These are phyloP conservation scores for Cinchona pubescens DNA, from an alignment of 257 asterid species.

Conservation along the genomic window DNA sequence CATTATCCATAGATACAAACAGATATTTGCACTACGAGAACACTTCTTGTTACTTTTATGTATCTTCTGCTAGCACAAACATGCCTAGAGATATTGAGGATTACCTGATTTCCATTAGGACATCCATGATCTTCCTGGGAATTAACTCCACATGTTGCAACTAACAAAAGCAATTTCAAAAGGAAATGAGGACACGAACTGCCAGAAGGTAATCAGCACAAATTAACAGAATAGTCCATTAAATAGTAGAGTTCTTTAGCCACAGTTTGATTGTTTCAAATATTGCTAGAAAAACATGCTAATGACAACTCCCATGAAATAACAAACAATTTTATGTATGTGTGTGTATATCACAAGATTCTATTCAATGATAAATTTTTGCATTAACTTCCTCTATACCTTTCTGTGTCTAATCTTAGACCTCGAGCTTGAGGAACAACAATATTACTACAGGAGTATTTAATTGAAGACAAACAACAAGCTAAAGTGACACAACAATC, in stretches of 20 bases:
- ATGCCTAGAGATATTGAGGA: neutral
- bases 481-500: neutral
- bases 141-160: conserved; percentile 66
- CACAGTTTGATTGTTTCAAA: neutral
- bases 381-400: neutral
- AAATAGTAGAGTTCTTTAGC: neutral
- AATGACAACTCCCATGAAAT: neutral
- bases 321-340: neutral
- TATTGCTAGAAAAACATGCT: neutral
- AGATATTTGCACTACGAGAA: neutral
- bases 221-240: neutral
- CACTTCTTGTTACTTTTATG: neutral
- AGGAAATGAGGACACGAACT: conserved; percentile 6
- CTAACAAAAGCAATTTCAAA: conserved; percentile 37
- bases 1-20: neutral
- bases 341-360: neutral
- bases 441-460: neutral
- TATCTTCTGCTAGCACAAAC: neutral
- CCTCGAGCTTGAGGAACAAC: neutral
- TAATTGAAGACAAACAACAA: neutral
- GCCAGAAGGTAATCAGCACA: neutral
- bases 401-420: neutral
- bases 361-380: neutral
- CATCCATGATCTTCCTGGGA: conserved; percentile 68
- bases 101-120: conserved; percentile 59